A percentile compares a stretch with the other conserved stretches of the same genome.
phyloP scores from a whole-genome alignment of 2,329 filamentous ascomycete genomes.

The Talaromyces sp. region DNA sequence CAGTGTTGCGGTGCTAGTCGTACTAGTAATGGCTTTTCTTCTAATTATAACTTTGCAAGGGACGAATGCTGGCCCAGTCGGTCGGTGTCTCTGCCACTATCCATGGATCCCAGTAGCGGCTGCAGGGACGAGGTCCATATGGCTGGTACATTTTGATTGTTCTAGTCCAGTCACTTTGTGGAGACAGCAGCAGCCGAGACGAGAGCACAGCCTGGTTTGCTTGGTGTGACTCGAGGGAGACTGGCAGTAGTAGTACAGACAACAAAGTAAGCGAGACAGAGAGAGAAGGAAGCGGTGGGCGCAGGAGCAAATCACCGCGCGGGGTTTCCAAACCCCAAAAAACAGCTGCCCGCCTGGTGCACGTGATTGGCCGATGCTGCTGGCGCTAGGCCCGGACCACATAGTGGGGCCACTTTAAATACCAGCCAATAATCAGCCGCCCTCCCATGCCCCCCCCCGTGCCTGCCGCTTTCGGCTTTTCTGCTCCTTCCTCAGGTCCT shows the following conservation, averaged over 20 bases:
- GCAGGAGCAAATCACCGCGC: not conserved
- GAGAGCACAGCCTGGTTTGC: not conserved
- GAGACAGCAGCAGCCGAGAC: not conserved
- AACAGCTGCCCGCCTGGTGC: not conserved
- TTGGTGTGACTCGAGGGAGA: not conserved
- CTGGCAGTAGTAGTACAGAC: not conserved
- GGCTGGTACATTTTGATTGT: too few relatives aligned
- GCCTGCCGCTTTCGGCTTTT: not conserved
- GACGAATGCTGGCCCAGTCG: not conserved
- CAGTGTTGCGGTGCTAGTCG: not conserved
- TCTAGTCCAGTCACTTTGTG: not conserved
- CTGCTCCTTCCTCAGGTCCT: not conserved
- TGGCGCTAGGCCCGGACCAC: not conserved
- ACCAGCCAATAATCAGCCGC: not conserved
- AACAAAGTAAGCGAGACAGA: not conserved
- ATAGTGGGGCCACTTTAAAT: not conserved
- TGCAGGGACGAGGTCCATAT: not conserved
- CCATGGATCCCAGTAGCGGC: too few relatives aligned
- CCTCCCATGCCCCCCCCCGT: not conserved
- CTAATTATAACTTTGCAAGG: not conserved
- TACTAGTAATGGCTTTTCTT: not conserved
- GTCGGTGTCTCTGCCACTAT: not conserved
- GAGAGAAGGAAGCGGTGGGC: not conserved
- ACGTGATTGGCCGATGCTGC: not conserved
- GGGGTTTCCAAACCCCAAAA: not conserved